Evolutionary conservation across 768 basidiomycete genomes (phyloP).

Genomic region (Cystobasidium tubakii): DNA sequence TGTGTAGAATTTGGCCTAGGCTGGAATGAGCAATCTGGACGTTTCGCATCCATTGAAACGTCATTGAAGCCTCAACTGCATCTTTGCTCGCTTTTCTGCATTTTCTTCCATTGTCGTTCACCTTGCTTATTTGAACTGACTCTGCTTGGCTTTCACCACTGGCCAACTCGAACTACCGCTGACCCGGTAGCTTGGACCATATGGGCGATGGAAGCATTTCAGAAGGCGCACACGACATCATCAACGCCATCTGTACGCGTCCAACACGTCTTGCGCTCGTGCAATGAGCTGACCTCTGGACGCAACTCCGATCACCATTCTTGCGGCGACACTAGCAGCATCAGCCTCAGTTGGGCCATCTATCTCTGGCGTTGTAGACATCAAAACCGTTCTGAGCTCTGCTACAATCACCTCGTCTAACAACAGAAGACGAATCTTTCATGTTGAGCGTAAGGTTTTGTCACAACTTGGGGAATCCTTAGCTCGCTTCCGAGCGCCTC

Average conservation of each 20-base stretch:
- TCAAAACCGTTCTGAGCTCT: background rate
- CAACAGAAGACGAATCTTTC: background rate
- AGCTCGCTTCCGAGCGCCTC: background rate
- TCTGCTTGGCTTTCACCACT: background rate
- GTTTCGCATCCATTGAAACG: background rate
- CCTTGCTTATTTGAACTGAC: background rate
- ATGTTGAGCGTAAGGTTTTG: background rate
- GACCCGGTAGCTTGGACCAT: background rate
- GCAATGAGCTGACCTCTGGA: background rate
- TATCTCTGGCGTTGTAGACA: background rate
- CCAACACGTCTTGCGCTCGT: background rate
- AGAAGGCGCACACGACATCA: background rate
- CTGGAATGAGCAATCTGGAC: too few relatives aligned
- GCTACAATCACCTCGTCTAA: background rate
- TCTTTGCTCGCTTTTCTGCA: background rate
- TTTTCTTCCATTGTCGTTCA: background rate
- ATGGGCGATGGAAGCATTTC: background rate
- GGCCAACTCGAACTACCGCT: background rate
- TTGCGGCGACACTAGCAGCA: background rate
- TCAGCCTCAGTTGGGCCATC: background rate
- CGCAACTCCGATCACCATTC: background rate
- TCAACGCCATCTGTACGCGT: background rate
- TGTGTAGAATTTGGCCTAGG: background rate
- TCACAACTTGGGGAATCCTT: too few relatives aligned
- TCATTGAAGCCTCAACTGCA: background rate